Evolutionary conservation across 1,139 yeast species (phyloP), one percentile per base, ranked within the genome.

Genomic region (Lodderomyces margitis): DNA sequence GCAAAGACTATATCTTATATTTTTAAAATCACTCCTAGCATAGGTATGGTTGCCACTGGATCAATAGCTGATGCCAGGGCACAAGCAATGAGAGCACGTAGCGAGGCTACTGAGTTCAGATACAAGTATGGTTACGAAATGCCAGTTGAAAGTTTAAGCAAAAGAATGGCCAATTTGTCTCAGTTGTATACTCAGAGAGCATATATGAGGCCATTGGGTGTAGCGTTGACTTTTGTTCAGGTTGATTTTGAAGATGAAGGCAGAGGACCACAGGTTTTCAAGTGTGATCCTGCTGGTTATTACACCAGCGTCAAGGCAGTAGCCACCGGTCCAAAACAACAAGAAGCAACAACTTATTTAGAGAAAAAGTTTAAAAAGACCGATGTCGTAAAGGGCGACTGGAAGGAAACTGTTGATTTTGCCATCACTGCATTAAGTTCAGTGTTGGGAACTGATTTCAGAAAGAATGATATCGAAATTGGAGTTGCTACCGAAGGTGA

Each of bases 191-290:
- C 98, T 36, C 98, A 92, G 67, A 78, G 98, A 60, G 98, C 98
- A n/a, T 92, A 92, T 64, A 92, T 92, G 98, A 81, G 98, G 64
- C 98, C 98, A 21, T 74, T 91, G 51, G 97, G 97, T 31, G 96
- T 89, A 43, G 88, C 96, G 21, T 75, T 89, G 57, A 89, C 97
- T 17, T 85, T 92, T 57, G 78, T 91, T 47, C 82, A 94, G 38
- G 83, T 85, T 45, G 76, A 70, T 45, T 59, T 62, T 39, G 75
- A 69, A 43, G 98, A 91, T 62, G 96, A 87, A 57, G 92, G 83
- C 60, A 64, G 71, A 47, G 98, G 98, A 0, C 96, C 98, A n/a
- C 81, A 82, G 56, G 74, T 92, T 49, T 88, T 78, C 70, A 92
- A 92, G 68, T 84, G 95, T 53, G 98, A 92, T 64, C 98, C 98